Percentiles rank a stretch among this genome's conserved stretches.
phyloP scores from a whole-genome alignment of 192 early-diverging fungal genomes.

The Chytriomyces confervae region DNA sequence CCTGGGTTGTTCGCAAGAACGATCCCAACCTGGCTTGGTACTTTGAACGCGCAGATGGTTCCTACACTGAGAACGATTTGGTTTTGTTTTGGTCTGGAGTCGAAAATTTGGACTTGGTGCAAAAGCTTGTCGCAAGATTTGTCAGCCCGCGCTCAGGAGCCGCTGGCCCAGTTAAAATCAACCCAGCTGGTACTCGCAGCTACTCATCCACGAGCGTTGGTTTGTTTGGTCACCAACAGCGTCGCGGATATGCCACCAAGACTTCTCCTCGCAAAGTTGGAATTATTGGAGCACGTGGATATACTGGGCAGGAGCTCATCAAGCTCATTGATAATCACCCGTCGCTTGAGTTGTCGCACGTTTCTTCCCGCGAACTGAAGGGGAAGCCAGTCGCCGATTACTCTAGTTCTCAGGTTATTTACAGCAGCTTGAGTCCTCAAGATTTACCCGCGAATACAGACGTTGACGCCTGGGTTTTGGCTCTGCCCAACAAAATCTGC shows the following conservation, averaged over 20 bases:
- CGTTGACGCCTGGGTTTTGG: constrained; percentile 96
- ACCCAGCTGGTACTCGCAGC: constrained; percentile 45
- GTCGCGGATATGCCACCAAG: constrained; percentile 67
- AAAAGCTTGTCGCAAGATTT: constrained; percentile 64
- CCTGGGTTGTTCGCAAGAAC: constrained; percentile 80
- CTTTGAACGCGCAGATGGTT: constrained; percentile 94
- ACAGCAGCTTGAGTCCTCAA: constrained; percentile 83
- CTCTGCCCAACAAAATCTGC: constrained; percentile 94
- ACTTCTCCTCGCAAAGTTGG: constrained; percentile 58
- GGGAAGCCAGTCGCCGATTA: constrained; percentile 86
- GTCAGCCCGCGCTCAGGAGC: constrained; percentile 35
- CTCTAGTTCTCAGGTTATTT: constrained; percentile 68
- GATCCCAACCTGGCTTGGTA: constrained; percentile 91
- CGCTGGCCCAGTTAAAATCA: constrained; percentile 7
- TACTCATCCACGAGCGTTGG: constrained; percentile 61
- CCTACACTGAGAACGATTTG: constrained; percentile 72
- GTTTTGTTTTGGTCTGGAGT: constrained; percentile 96
- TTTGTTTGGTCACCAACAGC: constrained; percentile 37
- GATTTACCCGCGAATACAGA: constrained; percentile 65
- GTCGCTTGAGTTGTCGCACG: constrained; percentile 80
- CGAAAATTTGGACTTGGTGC: constrained; percentile 78
- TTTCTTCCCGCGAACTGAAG: constrained; percentile 92
- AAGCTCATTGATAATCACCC: constrained; percentile 88
- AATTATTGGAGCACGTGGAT: constrained; percentile 96
- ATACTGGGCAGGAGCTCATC: constrained; percentile 95